These are phyloP conservation scores for Poa pratensis DNA, from an alignment of 176 grass and related monocot genomes.

Conservation along the genomic window DNA sequence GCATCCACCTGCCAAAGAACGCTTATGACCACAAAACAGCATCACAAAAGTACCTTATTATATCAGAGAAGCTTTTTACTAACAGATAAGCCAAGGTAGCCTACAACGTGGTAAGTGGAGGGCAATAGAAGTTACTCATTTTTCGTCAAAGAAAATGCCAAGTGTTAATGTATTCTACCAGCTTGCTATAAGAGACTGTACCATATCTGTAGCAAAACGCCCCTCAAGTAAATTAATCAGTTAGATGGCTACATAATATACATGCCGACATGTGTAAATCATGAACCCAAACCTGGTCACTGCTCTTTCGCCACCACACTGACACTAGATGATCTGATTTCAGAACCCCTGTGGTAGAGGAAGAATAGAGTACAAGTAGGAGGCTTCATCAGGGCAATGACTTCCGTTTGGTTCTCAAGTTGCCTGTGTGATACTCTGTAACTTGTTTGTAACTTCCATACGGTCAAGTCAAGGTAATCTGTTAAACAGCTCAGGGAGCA, in stretches of 20 bases:
- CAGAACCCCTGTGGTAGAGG: background rate
- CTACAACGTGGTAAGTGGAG: background rate
- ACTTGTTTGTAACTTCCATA: conserved; percentile 18
- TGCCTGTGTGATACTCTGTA: background rate
- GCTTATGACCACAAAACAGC: background rate
- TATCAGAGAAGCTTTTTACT: conserved; percentile 2
- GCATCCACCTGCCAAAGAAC: background rate
- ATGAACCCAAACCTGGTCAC: conserved; percentile 14
- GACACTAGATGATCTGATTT: background rate
- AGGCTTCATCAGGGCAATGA: conserved; percentile 4
- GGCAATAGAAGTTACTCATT: background rate
- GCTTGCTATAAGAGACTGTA: background rate
- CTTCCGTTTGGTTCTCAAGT: conserved; percentile 10
- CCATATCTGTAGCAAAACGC: background rate
- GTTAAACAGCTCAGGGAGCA: background rate
- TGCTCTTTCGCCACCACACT: background rate
- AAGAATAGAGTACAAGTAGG: background rate
- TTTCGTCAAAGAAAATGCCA: background rate
- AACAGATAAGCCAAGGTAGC: background rate
- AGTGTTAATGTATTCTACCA: conserved; percentile 3
- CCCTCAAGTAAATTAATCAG: background rate
- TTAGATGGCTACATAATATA: background rate
- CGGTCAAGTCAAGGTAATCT: background rate
- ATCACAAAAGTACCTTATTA: background rate
- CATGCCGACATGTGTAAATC: background rate